Conservation (phyloP, 2,329 filamentous ascomycete genomes). For the Fusarium bulbicola region DNA sequence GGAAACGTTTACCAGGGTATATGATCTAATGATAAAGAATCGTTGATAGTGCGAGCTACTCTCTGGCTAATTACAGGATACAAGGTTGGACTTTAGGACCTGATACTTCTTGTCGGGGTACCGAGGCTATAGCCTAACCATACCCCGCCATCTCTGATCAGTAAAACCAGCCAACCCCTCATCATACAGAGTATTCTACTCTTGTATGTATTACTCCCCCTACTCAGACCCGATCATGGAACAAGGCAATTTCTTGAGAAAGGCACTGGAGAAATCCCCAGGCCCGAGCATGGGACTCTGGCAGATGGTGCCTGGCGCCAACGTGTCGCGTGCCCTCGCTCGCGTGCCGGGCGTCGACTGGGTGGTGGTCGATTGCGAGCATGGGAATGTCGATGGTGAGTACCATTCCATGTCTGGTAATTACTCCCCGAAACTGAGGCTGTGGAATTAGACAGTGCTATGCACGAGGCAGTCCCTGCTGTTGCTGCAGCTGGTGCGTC, state of each 20-base stretch:
- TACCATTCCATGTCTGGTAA: rapidly evolving
- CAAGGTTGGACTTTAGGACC: not conserved
- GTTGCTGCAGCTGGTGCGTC: not conserved
- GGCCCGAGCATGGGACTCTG: not conserved
- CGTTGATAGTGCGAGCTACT: too few species aligned
- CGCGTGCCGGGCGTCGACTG: not conserved
- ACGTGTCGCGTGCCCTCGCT: not conserved
- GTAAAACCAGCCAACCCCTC: not conserved
- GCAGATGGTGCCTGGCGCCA: not conserved
- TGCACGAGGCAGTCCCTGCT: not conserved
- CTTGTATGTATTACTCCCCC: too few species aligned
- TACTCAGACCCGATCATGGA: not conserved
- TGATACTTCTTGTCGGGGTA: not conserved
- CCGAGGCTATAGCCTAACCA: not conserved
- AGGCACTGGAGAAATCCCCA: not conserved
- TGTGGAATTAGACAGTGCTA: not conserved
- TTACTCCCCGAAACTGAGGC: not conserved
- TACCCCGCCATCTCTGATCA: not conserved
- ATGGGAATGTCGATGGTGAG: not conserved
- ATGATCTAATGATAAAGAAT: not conserved
- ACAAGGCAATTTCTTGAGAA: not conserved
- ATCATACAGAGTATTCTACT: not conserved
- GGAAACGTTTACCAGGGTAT: not conserved
- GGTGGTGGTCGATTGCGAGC: not conserved
- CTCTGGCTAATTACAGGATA: rapidly evolving